Evolutionary conservation across 1,139 yeast genomes (phyloP).

Genomic region (Blastobotrys persicus): DNA sequence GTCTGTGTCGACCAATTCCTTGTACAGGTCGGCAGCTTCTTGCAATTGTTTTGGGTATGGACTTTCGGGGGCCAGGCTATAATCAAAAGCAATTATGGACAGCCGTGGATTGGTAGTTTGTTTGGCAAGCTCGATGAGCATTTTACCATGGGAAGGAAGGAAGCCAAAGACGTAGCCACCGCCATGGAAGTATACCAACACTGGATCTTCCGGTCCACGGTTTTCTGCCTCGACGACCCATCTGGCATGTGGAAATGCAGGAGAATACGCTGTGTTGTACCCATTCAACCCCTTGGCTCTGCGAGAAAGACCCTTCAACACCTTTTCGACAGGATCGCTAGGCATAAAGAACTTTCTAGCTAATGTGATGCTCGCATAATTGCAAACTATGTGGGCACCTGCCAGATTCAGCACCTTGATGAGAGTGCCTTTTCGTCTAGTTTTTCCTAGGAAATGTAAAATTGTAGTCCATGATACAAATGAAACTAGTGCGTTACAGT

Average conservation of each 20-base stretch:
- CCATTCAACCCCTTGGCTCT: not conserved
- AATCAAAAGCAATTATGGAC: slow-evolving; percentile 41
- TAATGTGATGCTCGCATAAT: not conserved
- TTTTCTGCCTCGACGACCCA: slow-evolving; percentile 32
- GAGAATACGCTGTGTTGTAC: not conserved
- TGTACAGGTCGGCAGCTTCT: slow-evolving; percentile 39
- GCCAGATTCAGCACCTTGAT: slow-evolving; percentile 1
- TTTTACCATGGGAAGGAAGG: slow-evolving; percentile 35
- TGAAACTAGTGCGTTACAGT: too few relatives aligned
- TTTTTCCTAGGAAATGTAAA: not conserved
- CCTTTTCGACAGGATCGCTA: slow-evolving; percentile 2
- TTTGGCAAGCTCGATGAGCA: slow-evolving; percentile 38
- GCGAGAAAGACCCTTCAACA: not conserved
- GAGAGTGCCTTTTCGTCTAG: slow-evolving; percentile 3
- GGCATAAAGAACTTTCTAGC: not conserved
- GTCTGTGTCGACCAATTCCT: slow-evolving; percentile 38
- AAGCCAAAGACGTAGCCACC: slow-evolving; percentile 44
- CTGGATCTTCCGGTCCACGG: slow-evolving; percentile 29
- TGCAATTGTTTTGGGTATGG: slow-evolving; percentile 44
- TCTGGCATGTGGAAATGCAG: slow-evolving; percentile 11
- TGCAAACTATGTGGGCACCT: slow-evolving; percentile 1
- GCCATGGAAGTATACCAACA: slow-evolving; percentile 40
- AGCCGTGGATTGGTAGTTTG: slow-evolving; percentile 34
- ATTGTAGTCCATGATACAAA: not conserved
- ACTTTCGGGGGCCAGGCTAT: slow-evolving; percentile 38